Percentiles rank a stretch among this genome's conserved stretches.
phyloP scores from a whole-genome alignment of 1,284 basidiomycete species.

The Pascua guehoae region DNA sequence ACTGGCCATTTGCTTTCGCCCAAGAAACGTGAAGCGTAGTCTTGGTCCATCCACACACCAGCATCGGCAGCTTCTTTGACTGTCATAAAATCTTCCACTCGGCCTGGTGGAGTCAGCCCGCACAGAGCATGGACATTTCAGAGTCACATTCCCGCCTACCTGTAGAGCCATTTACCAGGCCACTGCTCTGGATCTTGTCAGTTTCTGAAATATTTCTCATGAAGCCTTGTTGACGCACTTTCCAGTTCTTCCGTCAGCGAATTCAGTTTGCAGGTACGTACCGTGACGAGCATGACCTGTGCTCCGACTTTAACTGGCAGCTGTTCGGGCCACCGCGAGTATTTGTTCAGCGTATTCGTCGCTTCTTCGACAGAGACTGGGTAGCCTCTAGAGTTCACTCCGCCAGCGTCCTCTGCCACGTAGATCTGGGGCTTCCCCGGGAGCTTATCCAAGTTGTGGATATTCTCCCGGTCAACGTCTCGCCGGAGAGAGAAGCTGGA shows the following conservation, averaged over 20 bases:
- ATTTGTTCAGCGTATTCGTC: slow-evolving; percentile 24
- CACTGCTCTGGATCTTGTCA: background rate
- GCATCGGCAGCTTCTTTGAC: background rate
- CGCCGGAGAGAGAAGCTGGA: slow-evolving; percentile 13
- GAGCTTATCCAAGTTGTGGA: slow-evolving; percentile 19
- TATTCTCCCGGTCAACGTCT: slow-evolving; percentile 32
- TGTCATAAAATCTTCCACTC: slow-evolving; percentile 11
- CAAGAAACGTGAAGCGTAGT: no score
- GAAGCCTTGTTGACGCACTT: no score
- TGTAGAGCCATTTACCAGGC: slow-evolving; percentile 13
- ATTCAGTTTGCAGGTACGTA: slow-evolving; percentile 11
- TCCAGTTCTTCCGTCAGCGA: slow-evolving; percentile 12
- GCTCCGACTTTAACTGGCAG: slow-evolving; percentile 34
- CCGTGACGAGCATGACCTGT: slow-evolving; percentile 39
- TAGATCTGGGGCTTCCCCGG: slow-evolving; percentile 13
- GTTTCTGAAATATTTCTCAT: background rate
- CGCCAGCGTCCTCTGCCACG: slow-evolving; percentile 22
- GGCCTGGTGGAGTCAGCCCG: background rate
- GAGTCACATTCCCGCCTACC: slow-evolving; percentile 6
- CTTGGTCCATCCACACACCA: background rate
- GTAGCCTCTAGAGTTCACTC: slow-evolving; percentile 21
- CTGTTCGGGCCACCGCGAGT: slow-evolving; percentile 28
- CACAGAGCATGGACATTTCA: background rate
- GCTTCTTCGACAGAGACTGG: slow-evolving; percentile 18
- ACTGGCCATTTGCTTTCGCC: slow-evolving; percentile 25